These are phyloP conservation scores for Gymnopilus dilepis DNA, from an alignment of 768 basidiomycete genomes.

Conservation along the genomic window DNA sequence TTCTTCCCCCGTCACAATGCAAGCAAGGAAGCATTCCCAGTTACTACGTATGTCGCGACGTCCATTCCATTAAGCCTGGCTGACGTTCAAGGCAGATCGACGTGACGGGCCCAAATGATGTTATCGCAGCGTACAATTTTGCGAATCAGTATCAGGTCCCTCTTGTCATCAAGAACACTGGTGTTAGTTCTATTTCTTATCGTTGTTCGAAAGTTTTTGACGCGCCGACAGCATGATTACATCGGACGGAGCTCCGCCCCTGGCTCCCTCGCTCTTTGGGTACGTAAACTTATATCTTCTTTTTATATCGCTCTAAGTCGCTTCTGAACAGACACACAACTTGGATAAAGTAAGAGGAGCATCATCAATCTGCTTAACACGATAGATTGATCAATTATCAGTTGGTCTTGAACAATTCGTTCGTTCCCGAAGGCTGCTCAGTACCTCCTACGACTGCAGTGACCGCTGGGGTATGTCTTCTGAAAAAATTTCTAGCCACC, in stretches of 20 bases:
- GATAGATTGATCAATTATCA: neutral
- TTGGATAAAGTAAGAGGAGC: constrained; percentile 20
- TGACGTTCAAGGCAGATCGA: constrained; percentile 39
- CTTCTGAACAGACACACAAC: constrained; percentile 22
- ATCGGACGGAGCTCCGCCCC: constrained; percentile 53
- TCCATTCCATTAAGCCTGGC: neutral
- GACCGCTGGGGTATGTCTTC: constrained; percentile 26
- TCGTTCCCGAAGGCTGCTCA: constrained; percentile 21
- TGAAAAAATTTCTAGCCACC: neutral
- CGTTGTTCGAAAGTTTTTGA: neutral
- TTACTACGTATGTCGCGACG: constrained; percentile 7
- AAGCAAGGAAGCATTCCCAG: constrained; percentile 37
- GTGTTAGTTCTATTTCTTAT: constrained; percentile 32
- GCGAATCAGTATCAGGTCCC: constrained; percentile 42
- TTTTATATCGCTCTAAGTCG: too few relatives aligned
- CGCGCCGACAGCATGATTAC: constrained; percentile 48
- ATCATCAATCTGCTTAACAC: neutral
- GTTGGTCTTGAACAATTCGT: constrained; percentile 5
- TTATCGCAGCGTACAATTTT: constrained; percentile 50
- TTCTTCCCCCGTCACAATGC: constrained; percentile 39
- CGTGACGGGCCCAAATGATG: constrained; percentile 43
- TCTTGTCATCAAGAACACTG: constrained; percentile 57
- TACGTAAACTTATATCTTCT: constrained; percentile 26
- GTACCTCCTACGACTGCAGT: constrained; percentile 22
- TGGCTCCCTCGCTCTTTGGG: constrained; percentile 50